Percentiles rank a stretch among this genome's conserved stretches.
phyloP scores from a whole-genome alignment of 306 rosid genomes.

The Alnus rubra region DNA sequence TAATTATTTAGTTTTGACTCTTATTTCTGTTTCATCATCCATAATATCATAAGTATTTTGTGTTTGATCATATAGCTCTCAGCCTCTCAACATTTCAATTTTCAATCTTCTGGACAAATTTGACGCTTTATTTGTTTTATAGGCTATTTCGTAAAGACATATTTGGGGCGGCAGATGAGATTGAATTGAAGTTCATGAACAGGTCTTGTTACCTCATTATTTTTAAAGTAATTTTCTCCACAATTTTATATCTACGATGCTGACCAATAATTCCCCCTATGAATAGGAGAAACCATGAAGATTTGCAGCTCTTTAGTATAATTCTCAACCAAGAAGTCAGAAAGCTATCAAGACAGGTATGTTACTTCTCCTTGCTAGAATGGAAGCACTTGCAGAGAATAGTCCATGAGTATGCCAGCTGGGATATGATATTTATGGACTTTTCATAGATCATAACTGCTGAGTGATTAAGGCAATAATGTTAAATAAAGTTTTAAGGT shows the following conservation, averaged over 20 bases:
- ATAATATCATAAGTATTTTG: neutral
- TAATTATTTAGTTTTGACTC: neutral
- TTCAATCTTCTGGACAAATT: slow-evolving; percentile 4
- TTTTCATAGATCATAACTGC: neutral
- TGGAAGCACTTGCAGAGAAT: neutral
- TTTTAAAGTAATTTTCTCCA: slow-evolving; percentile 19
- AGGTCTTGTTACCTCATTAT: slow-evolving; percentile 50
- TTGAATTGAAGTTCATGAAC: slow-evolving; percentile 94
- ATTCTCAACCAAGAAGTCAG: slow-evolving; percentile 92
- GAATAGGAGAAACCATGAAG: slow-evolving; percentile 86
- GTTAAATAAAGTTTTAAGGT: neutral
- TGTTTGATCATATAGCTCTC: neutral
- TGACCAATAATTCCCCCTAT: slow-evolving; percentile 24
- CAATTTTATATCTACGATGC: slow-evolving; percentile 7
- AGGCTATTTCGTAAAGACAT: slow-evolving; percentile 90
- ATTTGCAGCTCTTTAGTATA: slow-evolving; percentile 66
- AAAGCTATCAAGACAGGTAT: slow-evolving; percentile 85
- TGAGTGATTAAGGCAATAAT: neutral
- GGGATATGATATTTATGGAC: neutral
- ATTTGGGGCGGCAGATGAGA: slow-evolving; percentile 92
- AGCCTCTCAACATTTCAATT: neutral
- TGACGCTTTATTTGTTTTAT: slow-evolving; percentile 29
- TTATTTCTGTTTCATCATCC: neutral
- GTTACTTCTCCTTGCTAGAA: slow-evolving; percentile 26
- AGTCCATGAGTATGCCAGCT: neutral